Base-by-base conservation (phyloP, 768 basidiomycete species). In the Crepidotus variabilis region DNA sequence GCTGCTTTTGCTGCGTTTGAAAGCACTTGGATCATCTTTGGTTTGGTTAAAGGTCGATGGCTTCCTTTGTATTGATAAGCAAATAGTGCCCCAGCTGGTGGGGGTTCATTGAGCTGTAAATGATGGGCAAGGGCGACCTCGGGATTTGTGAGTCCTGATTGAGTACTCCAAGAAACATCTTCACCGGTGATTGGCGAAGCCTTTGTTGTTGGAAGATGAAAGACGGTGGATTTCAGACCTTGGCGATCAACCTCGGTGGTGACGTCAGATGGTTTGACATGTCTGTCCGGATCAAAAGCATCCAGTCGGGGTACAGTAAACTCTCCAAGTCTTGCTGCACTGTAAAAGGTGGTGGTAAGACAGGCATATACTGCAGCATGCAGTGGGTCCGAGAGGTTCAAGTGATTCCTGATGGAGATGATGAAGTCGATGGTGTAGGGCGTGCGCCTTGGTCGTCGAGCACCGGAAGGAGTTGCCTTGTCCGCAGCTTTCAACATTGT, bases 321-420 rank as follows among this genome's bases (percentile, higher is more conserved):
- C 56, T 81, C 76, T 0, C 77, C 75, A 0, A 71, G 47, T 0
- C 73, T 43, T 0, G 71, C 69, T 0, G 64, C 65, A 0, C 67
- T 35, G 18, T 65, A 81, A 61, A 80, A 79, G 2, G 64, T 60
- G 0, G 70, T 75, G 9, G 72, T 72, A 8, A 76, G 69, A 56
- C 74, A 77, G 0, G 75, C 71, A 18, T 54, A 73, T 0, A 72
- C 63, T 0, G 79, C 69, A 0, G 69, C 65, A 33, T 78, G 65
- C 1, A 77, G 59, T 0, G 71, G 72, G 5, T 43, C 11, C 1
- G 16, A 1, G 0, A 72, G 60, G 53, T 74, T 54, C 2, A 80
- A 65, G 0, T 65, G 20, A 0, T 13, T 1, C 0, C 23, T 23
- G 9, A 76, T 47, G 1, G 35, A 18, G 1, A 18, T 16, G 1